Conservation (phyloP, 2,329 filamentous ascomycete genomes). For the Phyllachora maydis region DNA sequence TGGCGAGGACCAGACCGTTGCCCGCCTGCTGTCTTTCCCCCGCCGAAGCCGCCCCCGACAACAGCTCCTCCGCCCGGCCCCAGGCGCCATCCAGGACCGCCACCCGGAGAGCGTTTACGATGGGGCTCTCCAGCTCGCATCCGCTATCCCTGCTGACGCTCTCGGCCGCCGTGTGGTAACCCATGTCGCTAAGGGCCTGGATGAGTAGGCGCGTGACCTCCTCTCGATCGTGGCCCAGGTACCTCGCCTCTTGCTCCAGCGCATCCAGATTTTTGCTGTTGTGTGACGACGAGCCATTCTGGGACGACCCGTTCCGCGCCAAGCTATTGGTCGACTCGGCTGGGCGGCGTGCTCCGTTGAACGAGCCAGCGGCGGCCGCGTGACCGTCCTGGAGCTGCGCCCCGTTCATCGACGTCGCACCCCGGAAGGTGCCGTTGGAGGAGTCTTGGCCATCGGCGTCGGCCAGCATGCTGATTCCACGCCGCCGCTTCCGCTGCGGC, state of each 20-base stretch:
- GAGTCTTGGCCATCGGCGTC: conserved; percentile 27
- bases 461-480: conserved; percentile 39
- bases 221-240: conserved; percentile 75
- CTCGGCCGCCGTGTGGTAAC: conserved; percentile 59
- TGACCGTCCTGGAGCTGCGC: conserved; percentile 16
- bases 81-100: conserved; percentile 68
- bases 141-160: conserved; percentile 66
- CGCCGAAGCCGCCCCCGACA: conserved; percentile 33
- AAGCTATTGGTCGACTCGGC: too few relatives aligned
- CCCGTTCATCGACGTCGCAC: conserved; percentile 38
- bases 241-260: conserved; percentile 16
- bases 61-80: conserved; percentile 63
- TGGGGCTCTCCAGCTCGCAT: conserved; percentile 66
- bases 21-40: conserved; percentile 13
- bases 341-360: conserved; percentile 24
- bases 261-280: conserved; percentile 10
- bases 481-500: conserved; percentile 37
- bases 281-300: conserved; percentile 17
- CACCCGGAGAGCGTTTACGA: conserved; percentile 67
- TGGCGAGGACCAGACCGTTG: conserved; percentile 51
- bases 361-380: conserved; percentile 16
- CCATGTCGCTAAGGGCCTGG: conserved; percentile 75
- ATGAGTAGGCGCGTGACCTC: conserved; percentile 87
- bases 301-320: conserved; percentile 35
- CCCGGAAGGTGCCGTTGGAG: conserved; percentile 30